These are phyloP conservation scores for Paxillus rubicundulus DNA, from an alignment of 768 basidiomycete genomes.

Conservation along the genomic window DNA sequence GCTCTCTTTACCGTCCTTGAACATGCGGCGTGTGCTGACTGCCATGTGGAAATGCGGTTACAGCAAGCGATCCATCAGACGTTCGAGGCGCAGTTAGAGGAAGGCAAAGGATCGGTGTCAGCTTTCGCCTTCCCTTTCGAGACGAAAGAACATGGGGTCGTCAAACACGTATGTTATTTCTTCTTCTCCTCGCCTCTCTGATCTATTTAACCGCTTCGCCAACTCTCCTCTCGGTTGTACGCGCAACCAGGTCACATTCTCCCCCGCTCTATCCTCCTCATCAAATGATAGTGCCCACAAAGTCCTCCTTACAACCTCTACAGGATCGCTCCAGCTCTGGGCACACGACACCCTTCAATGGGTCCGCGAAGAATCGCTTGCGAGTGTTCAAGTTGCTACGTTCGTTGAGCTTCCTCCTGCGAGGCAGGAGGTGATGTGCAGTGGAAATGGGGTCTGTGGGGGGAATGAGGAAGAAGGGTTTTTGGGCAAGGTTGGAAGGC, in stretches of 20 bases:
- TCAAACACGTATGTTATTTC: slow-evolving; percentile 53
- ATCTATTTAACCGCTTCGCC: neutral
- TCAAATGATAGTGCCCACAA: slow-evolving; percentile 36
- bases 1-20: neutral
- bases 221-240: neutral
- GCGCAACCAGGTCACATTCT: slow-evolving; percentile 46
- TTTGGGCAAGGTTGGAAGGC: slow-evolving; percentile 49
- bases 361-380: slow-evolving; percentile 79
- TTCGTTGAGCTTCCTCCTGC: slow-evolving; percentile 78
- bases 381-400: slow-evolving; percentile 58
- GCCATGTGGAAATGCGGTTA: neutral
- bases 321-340: slow-evolving; percentile 78
- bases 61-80: slow-evolving; percentile 57
- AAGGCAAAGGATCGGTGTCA: slow-evolving; percentile 45
- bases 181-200: neutral
- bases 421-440: slow-evolving; percentile 21
- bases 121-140: slow-evolving; percentile 66
- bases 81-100: slow-evolving; percentile 46
- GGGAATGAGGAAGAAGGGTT: slow-evolving; percentile 44
- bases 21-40: neutral
- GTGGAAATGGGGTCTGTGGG: neutral
- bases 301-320: slow-evolving; percentile 63
- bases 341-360: slow-evolving; percentile 57
- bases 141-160: slow-evolving; percentile 60
- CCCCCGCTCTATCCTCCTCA: slow-evolving; percentile 42